Evolutionary conservation across 208 protist species (phyloP), one percentile per base, ranked within the genome.

Genomic region (Trypanosoma melophagium): DNA sequence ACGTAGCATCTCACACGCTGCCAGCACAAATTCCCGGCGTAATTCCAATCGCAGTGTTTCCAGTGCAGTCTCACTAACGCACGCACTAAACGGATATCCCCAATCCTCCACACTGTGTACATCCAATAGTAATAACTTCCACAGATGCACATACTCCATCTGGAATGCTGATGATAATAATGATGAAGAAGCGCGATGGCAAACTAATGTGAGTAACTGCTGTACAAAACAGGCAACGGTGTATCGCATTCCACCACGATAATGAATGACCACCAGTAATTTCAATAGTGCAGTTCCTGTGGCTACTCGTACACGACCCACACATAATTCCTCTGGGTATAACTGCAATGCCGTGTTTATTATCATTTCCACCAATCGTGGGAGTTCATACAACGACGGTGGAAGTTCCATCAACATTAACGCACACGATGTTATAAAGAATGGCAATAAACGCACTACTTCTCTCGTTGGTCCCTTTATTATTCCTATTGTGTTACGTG

Each of bases 371-470:
- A 84, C 35, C 7, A 76, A 60, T 38, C 69, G 52, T 10, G 74
- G 47, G 8, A 76, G 19, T 19, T 50, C 57, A 12, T 50, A 45
- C 41, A 47, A 63, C 21, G 42, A 56, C 0, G 40, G 42, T n/a
- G 59, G 53, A 2, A 86, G 35, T 57, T 82, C 77, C 16, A 66
- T 16, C 19, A 83, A 14, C 60, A 80, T 72, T 57, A 60, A 64
- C n/a, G 74, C 74, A 55, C 83, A 70, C n/a, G 70, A 56, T 13
- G 35, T 55, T 14, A 84, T 42, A 41, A 84, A 56, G 50, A 69
- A 75, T 3, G 69, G 74, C 19, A 79, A 19, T 12, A 82, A 50
- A 10, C 69, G 69, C 38, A 56, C 67, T 4, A 74, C 45, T 28
- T 85, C 80, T 5, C 19, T 62, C 67, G 17, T 35, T 55, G 21